These are phyloP conservation scores for Rhynchospora tenuis DNA, from an alignment of 176 grass and related monocot species.

Conservation along the genomic window DNA sequence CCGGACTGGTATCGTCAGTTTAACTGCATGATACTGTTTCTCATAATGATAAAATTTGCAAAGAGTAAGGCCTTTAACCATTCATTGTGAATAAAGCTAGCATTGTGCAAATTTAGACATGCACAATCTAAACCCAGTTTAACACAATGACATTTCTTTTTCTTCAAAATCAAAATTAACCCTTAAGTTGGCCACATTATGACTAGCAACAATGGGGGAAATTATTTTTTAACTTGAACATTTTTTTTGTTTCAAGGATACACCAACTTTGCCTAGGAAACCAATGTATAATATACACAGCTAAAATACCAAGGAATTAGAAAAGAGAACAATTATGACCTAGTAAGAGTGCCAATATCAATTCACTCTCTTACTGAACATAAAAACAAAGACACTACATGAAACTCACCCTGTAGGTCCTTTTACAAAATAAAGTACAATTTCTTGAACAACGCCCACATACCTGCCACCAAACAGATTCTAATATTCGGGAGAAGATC, in stretches of 20 bases:
- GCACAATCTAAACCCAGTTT: neutral
- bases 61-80: neutral
- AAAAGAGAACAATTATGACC: neutral
- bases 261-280: neutral
- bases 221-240: neutral
- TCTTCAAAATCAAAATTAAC: neutral
- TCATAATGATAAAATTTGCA: neutral
- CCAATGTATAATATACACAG: neutral
- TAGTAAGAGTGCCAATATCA: neutral
- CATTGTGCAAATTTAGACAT: neutral
- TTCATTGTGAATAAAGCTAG: neutral
- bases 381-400: neutral
- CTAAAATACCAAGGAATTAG: neutral
- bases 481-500: constrained; percentile 82
- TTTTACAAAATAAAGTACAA: constrained; percentile 13
- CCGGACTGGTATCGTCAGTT: neutral
- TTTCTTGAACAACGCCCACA: neutral
- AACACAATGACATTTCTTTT: neutral
- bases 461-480: constrained; percentile 99
- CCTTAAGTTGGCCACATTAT: neutral
- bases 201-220: neutral
- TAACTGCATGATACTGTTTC: neutral
- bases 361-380: neutral
- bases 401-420: neutral
- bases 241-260: neutral